These are phyloP conservation scores for Phoma herbarum DNA, from an alignment of 2,329 filamentous ascomycete genomes.

Conservation along the genomic window DNA sequence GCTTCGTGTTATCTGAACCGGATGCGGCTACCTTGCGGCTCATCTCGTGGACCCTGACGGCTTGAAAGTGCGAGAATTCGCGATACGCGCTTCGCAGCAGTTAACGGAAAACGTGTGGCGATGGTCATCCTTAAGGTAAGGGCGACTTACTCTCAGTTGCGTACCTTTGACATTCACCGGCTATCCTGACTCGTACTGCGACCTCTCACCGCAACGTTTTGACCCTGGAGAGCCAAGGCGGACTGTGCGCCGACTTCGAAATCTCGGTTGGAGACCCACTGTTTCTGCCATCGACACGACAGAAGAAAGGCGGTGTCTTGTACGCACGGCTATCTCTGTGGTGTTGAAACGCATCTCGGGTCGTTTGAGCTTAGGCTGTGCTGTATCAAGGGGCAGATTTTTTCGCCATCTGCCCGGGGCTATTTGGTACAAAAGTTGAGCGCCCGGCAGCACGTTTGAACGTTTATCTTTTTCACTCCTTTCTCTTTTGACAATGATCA, in stretches of 20 bases:
- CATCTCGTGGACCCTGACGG: conserved; percentile 29
- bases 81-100: not conserved
- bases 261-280: conserved; percentile 35
- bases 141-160: not conserved
- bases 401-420: conserved; percentile 23
- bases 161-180: not conserved
- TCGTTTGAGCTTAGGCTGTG: conserved; percentile 30
- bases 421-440: conserved; percentile 27
- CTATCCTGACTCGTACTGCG: conserved; percentile 4
- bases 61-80: conserved; percentile 1
- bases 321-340: conserved; percentile 25
- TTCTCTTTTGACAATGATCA: conserved; percentile 23
- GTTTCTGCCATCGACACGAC: conserved; percentile 22
- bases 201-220: conserved; percentile 22
- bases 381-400: conserved; percentile 27
- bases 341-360: conserved; percentile 35
- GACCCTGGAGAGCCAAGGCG: conserved; percentile 23
- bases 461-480: conserved; percentile 15
- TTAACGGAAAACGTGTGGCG: not conserved
- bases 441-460: conserved; percentile 11
- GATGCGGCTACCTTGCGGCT: conserved; percentile 33
- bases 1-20: conserved; percentile 25
- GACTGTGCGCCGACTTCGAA: conserved; percentile 33
- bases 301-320: conserved; percentile 36
- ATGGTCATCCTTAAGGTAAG: too few species aligned